Conservation (phyloP, 208 protist genomes). For the Wallacemonas sp. region DNA sequence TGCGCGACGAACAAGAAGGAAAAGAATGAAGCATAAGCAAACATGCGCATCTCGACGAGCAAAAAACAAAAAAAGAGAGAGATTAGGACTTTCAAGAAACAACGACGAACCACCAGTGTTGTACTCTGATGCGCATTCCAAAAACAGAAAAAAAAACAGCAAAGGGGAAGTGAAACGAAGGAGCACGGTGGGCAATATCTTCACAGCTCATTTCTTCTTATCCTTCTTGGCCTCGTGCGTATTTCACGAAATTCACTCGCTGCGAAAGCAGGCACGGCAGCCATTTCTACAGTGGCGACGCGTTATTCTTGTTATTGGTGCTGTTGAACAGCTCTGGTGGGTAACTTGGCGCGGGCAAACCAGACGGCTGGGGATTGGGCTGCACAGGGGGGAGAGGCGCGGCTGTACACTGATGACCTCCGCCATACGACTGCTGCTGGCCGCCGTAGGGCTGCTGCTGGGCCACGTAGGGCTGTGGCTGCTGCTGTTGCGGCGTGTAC, state of each 20-base stretch:
- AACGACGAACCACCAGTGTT: not conserved
- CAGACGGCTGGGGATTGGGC: not conserved
- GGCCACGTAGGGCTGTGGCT: not conserved
- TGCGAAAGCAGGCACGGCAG: too few species aligned
- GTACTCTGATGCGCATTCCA: too few species aligned
- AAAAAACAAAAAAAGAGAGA: constrained; percentile 17
- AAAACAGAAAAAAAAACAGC: too few species aligned
- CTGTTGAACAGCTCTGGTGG: constrained; percentile 8
- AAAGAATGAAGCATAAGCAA: constrained; percentile 9
- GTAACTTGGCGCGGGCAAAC: constrained; percentile 4
- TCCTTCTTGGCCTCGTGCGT: too few species aligned
- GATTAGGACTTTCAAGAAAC: too few species aligned
- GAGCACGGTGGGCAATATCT: too few species aligned
- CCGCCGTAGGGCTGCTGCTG: not conserved
- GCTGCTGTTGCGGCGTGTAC: constrained; percentile 19
- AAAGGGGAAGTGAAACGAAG: not conserved
- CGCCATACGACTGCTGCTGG: not conserved
- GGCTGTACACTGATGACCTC: constrained; percentile 11
- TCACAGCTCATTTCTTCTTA: too few species aligned
- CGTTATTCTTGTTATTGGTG: not conserved
- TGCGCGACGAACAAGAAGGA: not conserved
- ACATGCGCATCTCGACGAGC: too few species aligned
- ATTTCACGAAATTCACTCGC: too few species aligned
- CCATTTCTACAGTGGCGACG: not conserved
- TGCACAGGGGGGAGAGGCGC: constrained; percentile 24